Evolutionary conservation across 768 basidiomycete species (phyloP).

Genomic region (Solioccasus polychromus): DNA sequence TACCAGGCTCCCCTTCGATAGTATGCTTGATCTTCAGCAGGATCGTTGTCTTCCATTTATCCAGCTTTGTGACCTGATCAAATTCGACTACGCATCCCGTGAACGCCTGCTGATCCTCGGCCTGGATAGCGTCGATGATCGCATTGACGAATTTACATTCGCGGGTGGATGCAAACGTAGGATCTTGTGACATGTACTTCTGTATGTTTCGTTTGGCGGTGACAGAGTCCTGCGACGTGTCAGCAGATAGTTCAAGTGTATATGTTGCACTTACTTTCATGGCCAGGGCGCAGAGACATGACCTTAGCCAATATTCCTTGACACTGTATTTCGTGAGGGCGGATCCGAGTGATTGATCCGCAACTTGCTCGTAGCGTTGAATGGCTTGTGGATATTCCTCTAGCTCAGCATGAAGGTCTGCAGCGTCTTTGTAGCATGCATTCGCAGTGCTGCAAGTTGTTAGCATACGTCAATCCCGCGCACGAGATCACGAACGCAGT

Average conservation of each 20-base stretch:
- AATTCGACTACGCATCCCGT: conserved; percentile 87
- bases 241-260: background rate
- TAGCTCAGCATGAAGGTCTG: conserved; percentile 89
- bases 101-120: conserved; percentile 69
- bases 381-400: conserved; percentile 86
- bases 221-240: conserved; percentile 67
- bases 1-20: conserved; percentile 56
- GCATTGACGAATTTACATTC: conserved; percentile 86
- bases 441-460: conserved; percentile 75
- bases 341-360: conserved; percentile 74
- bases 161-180: conserved; percentile 81
- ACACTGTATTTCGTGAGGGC: conserved; percentile 96
- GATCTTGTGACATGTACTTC: conserved; percentile 79
- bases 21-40: conserved; percentile 86
- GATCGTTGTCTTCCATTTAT: conserved; percentile 94
- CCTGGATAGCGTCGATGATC: conserved; percentile 75
- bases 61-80: conserved; percentile 89
- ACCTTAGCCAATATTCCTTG: conserved; percentile 94
- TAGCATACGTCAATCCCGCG: background rate
- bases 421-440: conserved; percentile 93
- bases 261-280: conserved; percentile 60
- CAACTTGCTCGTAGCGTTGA: conserved; percentile 86
- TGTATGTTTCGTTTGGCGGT: conserved; percentile 76
- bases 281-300: conserved; percentile 85
- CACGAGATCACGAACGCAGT: conserved; percentile 64